Conservation (phyloP, 352 stramenopile genomes). For the Phytopythium sindhum region DNA sequence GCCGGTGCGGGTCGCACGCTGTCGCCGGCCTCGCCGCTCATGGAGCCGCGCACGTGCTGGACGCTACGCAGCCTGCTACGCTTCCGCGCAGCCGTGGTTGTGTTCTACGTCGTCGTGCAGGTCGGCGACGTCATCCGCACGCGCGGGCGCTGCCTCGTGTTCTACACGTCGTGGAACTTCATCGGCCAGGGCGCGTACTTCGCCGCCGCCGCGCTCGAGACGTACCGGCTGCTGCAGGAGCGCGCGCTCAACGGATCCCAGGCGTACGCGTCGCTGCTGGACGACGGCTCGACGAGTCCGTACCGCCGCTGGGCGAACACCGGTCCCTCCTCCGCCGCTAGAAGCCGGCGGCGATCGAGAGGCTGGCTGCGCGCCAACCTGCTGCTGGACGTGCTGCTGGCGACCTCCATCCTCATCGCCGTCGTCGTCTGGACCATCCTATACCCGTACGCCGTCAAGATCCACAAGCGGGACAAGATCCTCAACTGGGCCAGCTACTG, state of each 20-base stretch:
- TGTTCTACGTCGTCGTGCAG: conserved; percentile 59
- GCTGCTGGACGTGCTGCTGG: conserved; percentile 64
- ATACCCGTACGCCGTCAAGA: conserved; percentile 55
- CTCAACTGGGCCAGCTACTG: conserved; percentile 81
- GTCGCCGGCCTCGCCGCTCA: conserved; percentile 16
- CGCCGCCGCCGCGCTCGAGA: conserved; percentile 23
- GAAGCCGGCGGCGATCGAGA: conserved; percentile 3
- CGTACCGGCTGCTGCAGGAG: conserved; percentile 22
- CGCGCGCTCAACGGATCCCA: conserved; percentile 15
- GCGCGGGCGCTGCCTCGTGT: conserved; percentile 40
- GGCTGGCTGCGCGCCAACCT: conserved; percentile 59
- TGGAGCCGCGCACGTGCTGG: conserved; percentile 43
- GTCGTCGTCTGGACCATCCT: conserved; percentile 74
- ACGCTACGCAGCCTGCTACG: conserved; percentile 36
- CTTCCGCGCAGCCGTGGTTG: conserved; percentile 29
- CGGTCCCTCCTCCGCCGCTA: background rate
- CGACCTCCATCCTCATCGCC: conserved; percentile 63
- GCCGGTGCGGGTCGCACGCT: background rate
- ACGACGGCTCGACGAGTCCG: conserved; percentile 27
- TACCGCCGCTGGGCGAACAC: conserved; percentile 11
- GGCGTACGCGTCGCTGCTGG: conserved; percentile 37
- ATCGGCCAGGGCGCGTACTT: conserved; percentile 72
- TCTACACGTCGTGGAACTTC: conserved; percentile 89
- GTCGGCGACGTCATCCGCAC: conserved; percentile 60
- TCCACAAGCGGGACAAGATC: conserved; percentile 42